Percentiles rank a stretch among this genome's conserved stretches.
These are phyloP conservation scores for Rhodosporidiobolus odoratus DNA, from an alignment of 768 basidiomycete species.

Conservation along the genomic window DNA sequence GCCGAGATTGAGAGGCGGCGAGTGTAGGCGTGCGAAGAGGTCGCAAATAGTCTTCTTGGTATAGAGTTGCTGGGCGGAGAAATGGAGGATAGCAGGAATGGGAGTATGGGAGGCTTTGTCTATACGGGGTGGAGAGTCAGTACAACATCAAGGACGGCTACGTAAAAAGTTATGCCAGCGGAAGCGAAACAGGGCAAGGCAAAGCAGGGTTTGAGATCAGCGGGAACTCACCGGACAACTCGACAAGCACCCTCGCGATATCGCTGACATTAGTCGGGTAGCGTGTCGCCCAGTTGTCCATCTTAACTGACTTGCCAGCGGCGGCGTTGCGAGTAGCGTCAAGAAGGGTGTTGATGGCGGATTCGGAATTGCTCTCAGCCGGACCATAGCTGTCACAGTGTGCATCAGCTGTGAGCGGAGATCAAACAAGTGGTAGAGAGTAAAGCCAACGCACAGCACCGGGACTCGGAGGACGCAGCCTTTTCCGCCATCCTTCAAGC, in stretches of 20 bases:
- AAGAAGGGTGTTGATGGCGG: conserved; percentile 79
- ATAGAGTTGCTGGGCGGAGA: conserved; percentile 70
- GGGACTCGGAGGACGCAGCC: conserved; percentile 78
- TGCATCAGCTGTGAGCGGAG: conserved; percentile 12
- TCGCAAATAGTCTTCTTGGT: conserved; percentile 93
- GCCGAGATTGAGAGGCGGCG: conserved; percentile 68
- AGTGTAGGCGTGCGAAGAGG: conserved; percentile 65
- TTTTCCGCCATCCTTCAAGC: conserved; percentile 54
- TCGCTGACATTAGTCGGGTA: conserved; percentile 89
- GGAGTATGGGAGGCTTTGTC: conserved; percentile 40
- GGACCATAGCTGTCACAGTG: conserved; percentile 67
- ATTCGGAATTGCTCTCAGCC: conserved; percentile 74
- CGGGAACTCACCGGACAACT: conserved; percentile 60
- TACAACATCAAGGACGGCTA: too few relatives aligned
- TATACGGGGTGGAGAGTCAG: background rate
- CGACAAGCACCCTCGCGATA: conserved; percentile 75
- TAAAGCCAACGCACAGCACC: conserved; percentile 71
- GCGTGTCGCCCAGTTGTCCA: conserved; percentile 91
- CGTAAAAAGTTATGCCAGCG: too few relatives aligned
- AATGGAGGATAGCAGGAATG: conserved; percentile 74
- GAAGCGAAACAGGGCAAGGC: background rate
- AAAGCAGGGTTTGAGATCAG: background rate
- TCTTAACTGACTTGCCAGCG: conserved; percentile 73
- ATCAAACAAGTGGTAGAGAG: background rate
- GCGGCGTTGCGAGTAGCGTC: conserved; percentile 82